Evolutionary conservation across 202 grass and related monocot genomes (phyloP), one percentile per base, ranked within the genome.

Genomic region (Setaria viridis): DNA sequence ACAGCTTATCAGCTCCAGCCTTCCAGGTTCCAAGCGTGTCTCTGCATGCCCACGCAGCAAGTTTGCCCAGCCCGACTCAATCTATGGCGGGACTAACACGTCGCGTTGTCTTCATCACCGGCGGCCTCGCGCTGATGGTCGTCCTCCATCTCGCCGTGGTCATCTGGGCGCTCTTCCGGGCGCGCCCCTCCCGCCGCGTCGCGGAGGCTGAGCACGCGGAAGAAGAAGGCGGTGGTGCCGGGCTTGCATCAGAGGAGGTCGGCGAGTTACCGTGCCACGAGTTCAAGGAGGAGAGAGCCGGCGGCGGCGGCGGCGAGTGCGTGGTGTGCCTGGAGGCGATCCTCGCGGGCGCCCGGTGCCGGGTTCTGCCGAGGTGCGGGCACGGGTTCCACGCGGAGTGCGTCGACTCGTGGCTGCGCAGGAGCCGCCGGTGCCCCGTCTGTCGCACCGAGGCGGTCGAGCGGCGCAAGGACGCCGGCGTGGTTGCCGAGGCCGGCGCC

Each of bases 371-470:
- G 16, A 21, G 46, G 62, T 93, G 88, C 69, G 70, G 72, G 51
- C 88, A 93, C 39, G 82, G 78, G 47, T 93, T 90, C 72, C 91
- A 93, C 71, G 78, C 82, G 8, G 59, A 62, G 55, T 90, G 91
- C 48, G 73, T 93, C 3, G 91, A 88, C 53, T 67, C 85, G 15
- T 93, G 91, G 91, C 72, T 93, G 78, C 48, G 77, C 76, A 88
- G 56, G 72, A 71, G 82, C 17, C 78, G 72, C 4, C 19, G 85
- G 13, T 93, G 91, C 73, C 88, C 91, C 47, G 75, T 91, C 30
- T 94, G 89, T 60, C 92, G 92, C 7, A 13, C 79, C 56, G 69
- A 70, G 59, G 86, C 76, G 53, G 10, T 29, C 71, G 32, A 15
- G 2, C 32, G 29, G 3, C 9, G 43, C 58, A 72, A 69, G 33